Evolutionary conservation across 164 flowering plant genomes (phyloP).

Genomic region (Magnolia sinica): DNA sequence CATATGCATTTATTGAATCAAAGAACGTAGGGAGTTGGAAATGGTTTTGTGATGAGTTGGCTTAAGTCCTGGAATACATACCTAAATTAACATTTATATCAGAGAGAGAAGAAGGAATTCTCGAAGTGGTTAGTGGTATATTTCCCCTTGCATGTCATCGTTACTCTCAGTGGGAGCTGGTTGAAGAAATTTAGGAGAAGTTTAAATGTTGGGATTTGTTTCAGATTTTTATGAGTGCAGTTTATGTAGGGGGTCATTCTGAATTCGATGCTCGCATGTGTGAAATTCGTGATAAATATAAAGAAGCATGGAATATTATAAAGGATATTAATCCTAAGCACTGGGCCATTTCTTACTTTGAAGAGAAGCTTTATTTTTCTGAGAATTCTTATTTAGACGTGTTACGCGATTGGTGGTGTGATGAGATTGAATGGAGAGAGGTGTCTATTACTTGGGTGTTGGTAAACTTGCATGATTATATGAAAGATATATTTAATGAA

Average conservation of each 20-base stretch:
- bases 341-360: not conserved
- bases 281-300: not conserved
- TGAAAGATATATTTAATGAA: no score
- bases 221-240: not conserved
- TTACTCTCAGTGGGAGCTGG: not conserved
- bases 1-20: not conserved
- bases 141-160: not conserved
- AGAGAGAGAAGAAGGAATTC: not conserved
- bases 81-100: not conserved
- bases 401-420: no score
- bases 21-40: not conserved
- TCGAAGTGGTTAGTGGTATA: not conserved
- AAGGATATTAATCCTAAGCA: not conserved
- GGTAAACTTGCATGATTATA: no score
- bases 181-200: not conserved
- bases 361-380: not conserved
- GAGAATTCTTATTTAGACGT: no score
- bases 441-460: no score
- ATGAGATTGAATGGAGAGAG: no score
- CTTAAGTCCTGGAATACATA: not conserved
- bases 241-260: not conserved
- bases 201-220: not conserved
- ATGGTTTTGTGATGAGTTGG: not conserved
- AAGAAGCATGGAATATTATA: not conserved
- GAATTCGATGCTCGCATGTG: not conserved